Evolutionary conservation across 176 grass and related monocot species (phyloP).

Genomic region (Saccharum officinarum): DNA sequence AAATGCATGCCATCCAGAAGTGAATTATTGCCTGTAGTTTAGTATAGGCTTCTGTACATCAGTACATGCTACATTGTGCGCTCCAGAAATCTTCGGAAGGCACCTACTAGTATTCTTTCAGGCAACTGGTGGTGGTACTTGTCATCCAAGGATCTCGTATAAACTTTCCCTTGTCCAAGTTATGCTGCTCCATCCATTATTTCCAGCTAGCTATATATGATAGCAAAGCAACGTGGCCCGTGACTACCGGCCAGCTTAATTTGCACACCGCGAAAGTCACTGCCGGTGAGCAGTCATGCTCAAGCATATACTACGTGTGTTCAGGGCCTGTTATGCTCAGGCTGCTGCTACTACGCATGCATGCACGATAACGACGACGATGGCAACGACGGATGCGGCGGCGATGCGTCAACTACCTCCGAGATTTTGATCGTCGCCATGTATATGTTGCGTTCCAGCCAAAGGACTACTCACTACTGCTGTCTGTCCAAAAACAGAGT

Average conservation of each 20-base stretch:
- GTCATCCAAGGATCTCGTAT: not conserved
- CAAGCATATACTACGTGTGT: not conserved
- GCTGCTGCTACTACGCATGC: not conserved
- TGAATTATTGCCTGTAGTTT: not conserved
- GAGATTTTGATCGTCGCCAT: not conserved
- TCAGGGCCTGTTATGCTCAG: not conserved
- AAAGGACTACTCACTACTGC: not conserved
- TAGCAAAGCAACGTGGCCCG: not conserved
- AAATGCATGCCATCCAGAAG: not conserved
- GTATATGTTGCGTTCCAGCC: not conserved
- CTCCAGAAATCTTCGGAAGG: not conserved
- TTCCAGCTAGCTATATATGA: not conserved
- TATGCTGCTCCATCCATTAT: not conserved
- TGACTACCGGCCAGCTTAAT: conserved; percentile 12
- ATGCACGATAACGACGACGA: not conserved
- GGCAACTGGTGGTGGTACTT: no score
- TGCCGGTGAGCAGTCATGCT: conserved; percentile 32
- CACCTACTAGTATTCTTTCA: not conserved
- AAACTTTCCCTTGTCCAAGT: not conserved
- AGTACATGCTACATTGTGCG: not conserved
- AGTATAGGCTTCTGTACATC: not conserved
- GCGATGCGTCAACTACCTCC: conserved; percentile 11
- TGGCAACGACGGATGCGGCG: not conserved
- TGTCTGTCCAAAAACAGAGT: no score
- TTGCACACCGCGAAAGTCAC: not conserved